A percentile compares a stretch with the other conserved stretches of the same genome.
These are phyloP conservation scores for Nevesoporus exiguus DNA, from an alignment of 768 basidiomycete species.

Conservation along the genomic window DNA sequence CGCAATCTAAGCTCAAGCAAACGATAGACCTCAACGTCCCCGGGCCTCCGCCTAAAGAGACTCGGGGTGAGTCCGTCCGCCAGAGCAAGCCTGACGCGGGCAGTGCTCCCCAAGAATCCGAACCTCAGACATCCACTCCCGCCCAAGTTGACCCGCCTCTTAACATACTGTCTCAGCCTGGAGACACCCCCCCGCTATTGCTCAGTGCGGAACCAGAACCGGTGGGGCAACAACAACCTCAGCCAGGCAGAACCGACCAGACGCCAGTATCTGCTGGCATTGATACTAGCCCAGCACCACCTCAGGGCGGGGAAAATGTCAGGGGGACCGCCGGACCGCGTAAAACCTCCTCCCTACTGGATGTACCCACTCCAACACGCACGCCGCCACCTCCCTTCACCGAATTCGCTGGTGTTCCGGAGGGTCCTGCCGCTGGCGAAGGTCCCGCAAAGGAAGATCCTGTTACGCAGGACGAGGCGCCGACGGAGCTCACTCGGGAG, in stretches of 20 bases:
- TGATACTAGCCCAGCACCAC: slow-evolving; percentile 6
- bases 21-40: not conserved
- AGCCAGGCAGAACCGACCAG: not conserved
- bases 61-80: not conserved
- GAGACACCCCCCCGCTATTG: slow-evolving; percentile 8
- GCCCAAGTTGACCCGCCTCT: slow-evolving; percentile 24
- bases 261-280: slow-evolving; percentile 2
- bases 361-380: slow-evolving; percentile 6
- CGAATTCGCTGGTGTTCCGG: slow-evolving; percentile 14
- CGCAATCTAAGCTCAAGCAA: slow-evolving; percentile 4
- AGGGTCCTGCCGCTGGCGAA: slow-evolving; percentile 3
- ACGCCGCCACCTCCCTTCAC: slow-evolving; percentile 30
- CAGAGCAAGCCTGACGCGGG: slow-evolving; percentile 7
- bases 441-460: slow-evolving; percentile 7
- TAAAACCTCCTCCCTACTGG: not conserved
- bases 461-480: slow-evolving; percentile 16
- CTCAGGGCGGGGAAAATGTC: not conserved
- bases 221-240: not conserved
- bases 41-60: slow-evolving; percentile 6
- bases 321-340: not conserved
- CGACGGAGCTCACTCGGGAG: slow-evolving; percentile 18
- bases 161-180: slow-evolving; percentile 11
- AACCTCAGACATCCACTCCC: slow-evolving; percentile 16
- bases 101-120: slow-evolving; percentile 3
- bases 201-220: not conserved